Percentiles rank a stretch among this genome's conserved stretches.
phyloP scores from a whole-genome alignment of 2,329 filamentous ascomycete species.

The Penicillium paneum region DNA sequence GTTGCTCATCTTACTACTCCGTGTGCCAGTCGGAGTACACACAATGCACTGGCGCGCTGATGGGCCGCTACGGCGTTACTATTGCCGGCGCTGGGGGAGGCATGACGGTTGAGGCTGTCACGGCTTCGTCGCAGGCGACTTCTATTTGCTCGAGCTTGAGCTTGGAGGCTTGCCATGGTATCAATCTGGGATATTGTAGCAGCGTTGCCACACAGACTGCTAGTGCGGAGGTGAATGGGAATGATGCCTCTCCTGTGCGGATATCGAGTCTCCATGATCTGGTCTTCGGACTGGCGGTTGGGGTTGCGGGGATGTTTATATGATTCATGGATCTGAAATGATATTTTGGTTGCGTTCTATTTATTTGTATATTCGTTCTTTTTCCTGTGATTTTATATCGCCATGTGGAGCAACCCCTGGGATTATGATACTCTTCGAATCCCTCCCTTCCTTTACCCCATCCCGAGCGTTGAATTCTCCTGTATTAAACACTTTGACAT shows the following conservation, averaged over 20 bases:
- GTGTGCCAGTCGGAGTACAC: slow-evolving; percentile 50
- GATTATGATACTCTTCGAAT: neutral
- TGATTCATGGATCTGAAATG: slow-evolving; percentile 25
- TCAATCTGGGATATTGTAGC: slow-evolving; percentile 48
- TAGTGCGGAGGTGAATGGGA: slow-evolving; percentile 29
- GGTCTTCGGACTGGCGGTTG: slow-evolving; percentile 43
- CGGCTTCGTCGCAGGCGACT: slow-evolving; percentile 40
- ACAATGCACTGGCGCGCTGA: slow-evolving; percentile 45
- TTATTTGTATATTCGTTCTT: slow-evolving; percentile 10
- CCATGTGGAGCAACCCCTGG: neutral
- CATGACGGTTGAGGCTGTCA: slow-evolving; percentile 47
- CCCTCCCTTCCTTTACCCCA: no score
- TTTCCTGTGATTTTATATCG: slow-evolving; percentile 4
- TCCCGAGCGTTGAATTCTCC: no score
- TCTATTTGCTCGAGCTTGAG: slow-evolving; percentile 49
- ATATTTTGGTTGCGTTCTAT: neutral
- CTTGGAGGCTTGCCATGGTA: slow-evolving; percentile 47
- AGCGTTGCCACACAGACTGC: slow-evolving; percentile 28
- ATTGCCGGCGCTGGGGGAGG: slow-evolving; percentile 50
- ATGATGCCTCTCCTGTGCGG: slow-evolving; percentile 27
- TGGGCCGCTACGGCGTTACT: slow-evolving; percentile 52
- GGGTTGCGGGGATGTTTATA: slow-evolving; percentile 46
- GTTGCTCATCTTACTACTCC: slow-evolving; percentile 55
- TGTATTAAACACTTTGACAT: no score
- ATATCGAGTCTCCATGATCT: slow-evolving; percentile 44